Evolutionary conservation across 352 stramenopile species (phyloP).

Genomic region (Pythium pyrilobum): DNA sequence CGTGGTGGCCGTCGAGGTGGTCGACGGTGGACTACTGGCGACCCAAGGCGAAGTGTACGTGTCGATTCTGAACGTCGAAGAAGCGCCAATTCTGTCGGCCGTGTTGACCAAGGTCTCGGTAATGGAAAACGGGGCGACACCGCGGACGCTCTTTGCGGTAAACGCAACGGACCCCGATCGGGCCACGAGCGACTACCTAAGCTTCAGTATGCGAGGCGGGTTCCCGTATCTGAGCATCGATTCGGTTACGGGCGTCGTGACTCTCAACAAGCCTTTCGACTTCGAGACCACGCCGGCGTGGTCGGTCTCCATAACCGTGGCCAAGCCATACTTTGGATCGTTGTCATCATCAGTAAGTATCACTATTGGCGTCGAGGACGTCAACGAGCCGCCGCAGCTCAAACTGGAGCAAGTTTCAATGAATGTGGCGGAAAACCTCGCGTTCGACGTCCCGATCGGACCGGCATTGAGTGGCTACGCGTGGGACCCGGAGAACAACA

Average conservation of each 20-base stretch:
- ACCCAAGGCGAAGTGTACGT: slow-evolving; percentile 21
- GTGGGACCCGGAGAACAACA: slow-evolving; percentile 60
- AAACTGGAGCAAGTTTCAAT: not conserved
- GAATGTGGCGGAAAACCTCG: slow-evolving; percentile 9
- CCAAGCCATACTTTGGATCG: not conserved
- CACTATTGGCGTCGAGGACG: slow-evolving; percentile 9
- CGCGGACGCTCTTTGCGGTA: slow-evolving; percentile 30
- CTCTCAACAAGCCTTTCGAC: slow-evolving; percentile 20
- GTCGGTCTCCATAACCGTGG: not conserved
- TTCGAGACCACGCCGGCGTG: slow-evolving; percentile 11
- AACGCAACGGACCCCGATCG: slow-evolving; percentile 46
- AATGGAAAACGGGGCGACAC: slow-evolving; percentile 32
- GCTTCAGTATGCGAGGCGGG: not conserved
- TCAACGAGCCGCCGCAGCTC: slow-evolving; percentile 23
- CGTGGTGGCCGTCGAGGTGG: slow-evolving; percentile 18
- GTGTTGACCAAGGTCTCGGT: not conserved
- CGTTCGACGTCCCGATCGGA: slow-evolving; percentile 17
- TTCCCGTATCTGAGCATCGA: slow-evolving; percentile 2
- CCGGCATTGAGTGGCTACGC: slow-evolving; percentile 20
- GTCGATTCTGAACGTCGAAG: slow-evolving; percentile 23
- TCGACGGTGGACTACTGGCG: slow-evolving; percentile 23
- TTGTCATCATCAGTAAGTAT: not conserved
- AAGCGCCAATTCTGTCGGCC: slow-evolving; percentile 10
- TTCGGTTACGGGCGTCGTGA: slow-evolving; percentile 10
- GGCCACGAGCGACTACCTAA: slow-evolving; percentile 24